Base-by-base conservation (phyloP, 345 rosid species). In the Euphorbia lathyris region DNA sequence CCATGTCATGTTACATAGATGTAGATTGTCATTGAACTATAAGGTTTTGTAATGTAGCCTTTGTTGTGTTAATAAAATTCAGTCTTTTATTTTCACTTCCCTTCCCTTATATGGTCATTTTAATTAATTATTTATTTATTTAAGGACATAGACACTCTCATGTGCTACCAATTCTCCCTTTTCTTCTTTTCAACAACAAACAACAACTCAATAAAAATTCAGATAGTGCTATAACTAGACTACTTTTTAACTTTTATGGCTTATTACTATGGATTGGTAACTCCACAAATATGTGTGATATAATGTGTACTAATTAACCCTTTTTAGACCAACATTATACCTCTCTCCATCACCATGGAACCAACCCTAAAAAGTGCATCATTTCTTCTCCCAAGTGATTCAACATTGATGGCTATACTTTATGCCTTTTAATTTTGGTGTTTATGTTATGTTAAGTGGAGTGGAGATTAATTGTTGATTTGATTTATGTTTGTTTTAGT, bases 111-210 rank as follows among this genome's bases (percentile, higher is more conserved):
- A 42, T 42, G 58, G 40, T 68, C n/a, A n/a, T n/a, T n/a, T n/a
- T n/a, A 58, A 40, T 68, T 1, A 10, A 56, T 40, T 34, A 40
- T 5, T 40, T 40, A 27, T 2, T 34, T 34, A 34, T 7, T 34
- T 34, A 34, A 34, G 38, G 38, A 34, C 38, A 34, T 34, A 68
- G 52, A 26, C 58, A 58, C 11, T 56, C 64, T 42, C 72, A 57
- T 16, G 63, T 43, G 64, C 56, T 0, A 38, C 29, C 9, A 62
- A 34, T 34, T 36, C 32, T 32, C 55, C 63, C 14, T 40, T 57
- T 30, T 57, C 17, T 57, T 68, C 12, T 57, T 42, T 40, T 45
- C 4, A 42, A 25, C 11, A 9, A 42, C 40, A 68, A 57, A 42
- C 25, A 55, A 55, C 8, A 13, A 36, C 3, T 55, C 9, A 30